Base-by-base conservation (phyloP, 75 land plant genomes). In the Isoetes taiwanensis region DNA sequence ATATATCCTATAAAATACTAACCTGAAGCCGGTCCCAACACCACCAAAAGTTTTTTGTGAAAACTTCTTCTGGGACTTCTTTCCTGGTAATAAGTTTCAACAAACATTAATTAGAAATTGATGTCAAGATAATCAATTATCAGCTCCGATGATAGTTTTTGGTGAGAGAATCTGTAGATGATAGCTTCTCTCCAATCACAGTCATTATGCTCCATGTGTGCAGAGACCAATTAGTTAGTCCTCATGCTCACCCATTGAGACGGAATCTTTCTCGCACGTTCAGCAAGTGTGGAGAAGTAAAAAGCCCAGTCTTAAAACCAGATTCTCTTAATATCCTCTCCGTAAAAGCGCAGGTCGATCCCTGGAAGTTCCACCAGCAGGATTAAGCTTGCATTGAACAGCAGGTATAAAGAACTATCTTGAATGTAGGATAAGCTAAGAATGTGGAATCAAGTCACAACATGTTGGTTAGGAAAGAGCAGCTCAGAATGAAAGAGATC, bases 21-120 rank as follows among this genome's bases (percentile, higher is more conserved):
- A 81, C 97, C 94, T 83, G 70, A 21, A 91, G 58, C 30, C 78
- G 79, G 65, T 91, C 63, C 68, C 72, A 91, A 57, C 93, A 86
- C 94, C 97, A 91, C 97, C 97, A 91, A 66, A 91, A 91, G 54
- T 86, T 67, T 21, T 61, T 54, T 57, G 76, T 41, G 71, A 91
- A 91, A 54, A 75, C 71, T 61, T 86, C 94, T 65, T 86, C 76
- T 35, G 81, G 68, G 57, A 91, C 78, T 46, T 86, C 81, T 34
- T 70, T 68, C 41, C 97, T 91, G 69, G 20, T 71, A 33, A 25
- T 10, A 0, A 16, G 8, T 59, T 25, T 19, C n/a, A 23, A 10
- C 23, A 52, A 52, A 0, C 24, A 42, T 41, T 41, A 29, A 42
- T 8, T 8, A 37, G 46, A 16, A 24, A 62, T 30, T 0, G 26